Percentiles rank a stretch among this genome's conserved stretches.
phyloP scores from a whole-genome alignment of 1,139 yeast genomes.

The Magnusiomyces clavatus region DNA sequence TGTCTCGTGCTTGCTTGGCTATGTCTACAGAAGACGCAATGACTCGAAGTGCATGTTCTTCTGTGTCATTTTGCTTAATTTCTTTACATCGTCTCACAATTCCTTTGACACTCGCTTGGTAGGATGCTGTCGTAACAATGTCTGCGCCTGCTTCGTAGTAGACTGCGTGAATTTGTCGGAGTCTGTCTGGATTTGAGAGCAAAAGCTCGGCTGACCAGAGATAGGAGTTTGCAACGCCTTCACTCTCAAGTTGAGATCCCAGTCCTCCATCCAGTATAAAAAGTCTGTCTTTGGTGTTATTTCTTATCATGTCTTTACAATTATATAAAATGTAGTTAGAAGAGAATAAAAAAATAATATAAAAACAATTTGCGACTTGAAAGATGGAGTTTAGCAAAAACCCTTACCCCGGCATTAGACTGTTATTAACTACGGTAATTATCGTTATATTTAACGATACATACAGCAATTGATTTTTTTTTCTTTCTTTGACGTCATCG shows the following conservation, averaged over 20 bases:
- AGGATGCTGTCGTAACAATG: conserved; percentile 50
- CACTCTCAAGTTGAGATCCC: conserved; percentile 38
- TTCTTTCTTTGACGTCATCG: no score
- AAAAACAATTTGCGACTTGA: no score
- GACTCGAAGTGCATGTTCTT: conserved; percentile 13
- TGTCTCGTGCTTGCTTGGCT: conserved; percentile 27
- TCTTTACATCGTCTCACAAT: not conserved
- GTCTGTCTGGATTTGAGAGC: conserved; percentile 39
- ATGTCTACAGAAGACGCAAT: conserved; percentile 28
- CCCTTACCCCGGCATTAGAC: no score
- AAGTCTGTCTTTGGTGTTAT: no score
- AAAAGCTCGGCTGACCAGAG: conserved; percentile 60
- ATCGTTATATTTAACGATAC: no score
- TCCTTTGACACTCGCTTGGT: conserved; percentile 40
- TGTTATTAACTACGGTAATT: no score
- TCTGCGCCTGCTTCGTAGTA: conserved; percentile 52
- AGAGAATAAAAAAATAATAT: no score
- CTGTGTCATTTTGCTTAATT: not conserved
- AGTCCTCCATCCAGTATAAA: conserved; percentile 39
- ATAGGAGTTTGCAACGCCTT: conserved; percentile 34
- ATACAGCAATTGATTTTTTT: no score
- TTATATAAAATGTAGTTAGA: no score
- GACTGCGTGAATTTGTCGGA: conserved; percentile 43
- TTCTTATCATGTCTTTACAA: no score
- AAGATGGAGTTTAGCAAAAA: no score